Evolutionary conservation across 129 eudicot genomes (phyloP).

Genomic region (Saussurea involucrata): DNA sequence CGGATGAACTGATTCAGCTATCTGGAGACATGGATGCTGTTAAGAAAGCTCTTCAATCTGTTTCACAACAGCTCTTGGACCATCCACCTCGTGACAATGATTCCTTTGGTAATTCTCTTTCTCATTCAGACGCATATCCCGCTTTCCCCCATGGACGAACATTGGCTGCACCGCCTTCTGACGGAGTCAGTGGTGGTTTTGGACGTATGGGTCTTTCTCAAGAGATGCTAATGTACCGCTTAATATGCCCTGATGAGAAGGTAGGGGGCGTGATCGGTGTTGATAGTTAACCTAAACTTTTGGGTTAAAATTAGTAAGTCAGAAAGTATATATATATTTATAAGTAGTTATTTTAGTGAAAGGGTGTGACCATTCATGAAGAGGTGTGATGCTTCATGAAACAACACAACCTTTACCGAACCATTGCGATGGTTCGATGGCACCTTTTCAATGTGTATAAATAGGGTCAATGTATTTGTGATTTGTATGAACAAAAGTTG

Average conservation of each 20-base stretch:
- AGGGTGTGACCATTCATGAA: too few species aligned
- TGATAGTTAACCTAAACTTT: too few species aligned
- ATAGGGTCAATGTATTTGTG: too few species aligned
- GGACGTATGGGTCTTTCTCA: slow-evolving; percentile 54
- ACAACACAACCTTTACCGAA: too few species aligned
- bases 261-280: slow-evolving; percentile 94
- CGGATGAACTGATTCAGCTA: slow-evolving; percentile 95
- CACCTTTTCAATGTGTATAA: too few species aligned
- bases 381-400: too few species aligned
- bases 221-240: slow-evolving; percentile 57
- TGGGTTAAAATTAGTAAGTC: too few species aligned
- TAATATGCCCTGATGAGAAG: slow-evolving; percentile 85
- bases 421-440: too few species aligned
- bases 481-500: too few species aligned
- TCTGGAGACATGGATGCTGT: slow-evolving; percentile 65
- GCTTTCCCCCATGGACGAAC: slow-evolving; percentile 46
- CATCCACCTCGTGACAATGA: slow-evolving; percentile 40
- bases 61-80: slow-evolving; percentile 68
- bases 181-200: slow-evolving; percentile 46
- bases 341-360: too few species aligned
- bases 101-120: slow-evolving; percentile 29
- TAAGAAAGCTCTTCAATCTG: slow-evolving; percentile 67
- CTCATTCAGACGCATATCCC: slow-evolving; percentile 44
- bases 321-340: too few species aligned
- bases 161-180: slow-evolving; percentile 47